Evolutionary conservation across 441 rosid species (phyloP).

Genomic region (Francoa sonchifolia): DNA sequence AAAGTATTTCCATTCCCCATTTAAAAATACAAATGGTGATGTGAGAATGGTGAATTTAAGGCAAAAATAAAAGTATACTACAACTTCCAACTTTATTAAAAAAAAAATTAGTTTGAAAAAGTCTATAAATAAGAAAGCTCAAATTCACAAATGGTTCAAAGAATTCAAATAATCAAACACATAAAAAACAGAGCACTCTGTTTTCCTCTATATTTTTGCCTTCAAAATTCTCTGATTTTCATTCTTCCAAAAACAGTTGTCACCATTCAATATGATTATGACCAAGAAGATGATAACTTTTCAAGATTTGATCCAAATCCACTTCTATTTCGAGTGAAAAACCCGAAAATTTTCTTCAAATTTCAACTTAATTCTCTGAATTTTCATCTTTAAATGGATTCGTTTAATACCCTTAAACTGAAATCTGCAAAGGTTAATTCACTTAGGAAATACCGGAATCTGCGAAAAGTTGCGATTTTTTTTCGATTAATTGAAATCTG

Average conservation of each 20-base stretch:
- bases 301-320: conserved; percentile 13
- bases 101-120: no score
- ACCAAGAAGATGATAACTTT: no score
- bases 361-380: neutral
- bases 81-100: no score
- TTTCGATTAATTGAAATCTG: conserved; percentile 50
- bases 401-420: conserved; percentile 28
- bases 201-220: conserved; percentile 7
- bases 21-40: neutral
- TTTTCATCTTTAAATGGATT: conserved; percentile 31
- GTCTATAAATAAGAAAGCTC: no score
- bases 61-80: neutral
- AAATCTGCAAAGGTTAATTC: conserved; percentile 43
- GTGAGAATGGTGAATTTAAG: no score
- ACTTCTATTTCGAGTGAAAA: conserved; percentile 29
- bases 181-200: conserved; percentile 5
- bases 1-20: neutral
- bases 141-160: no score
- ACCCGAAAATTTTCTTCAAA: neutral
- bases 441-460: conserved; percentile 27
- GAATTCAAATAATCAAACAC: no score
- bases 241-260: conserved; percentile 20
- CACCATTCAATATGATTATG: conserved; percentile 10
- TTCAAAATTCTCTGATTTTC: conserved; percentile 17
- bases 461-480: conserved; percentile 34